Conservation (phyloP, 495 filamentous ascomycete genomes). For the Hypoxylon intermedium region DNA sequence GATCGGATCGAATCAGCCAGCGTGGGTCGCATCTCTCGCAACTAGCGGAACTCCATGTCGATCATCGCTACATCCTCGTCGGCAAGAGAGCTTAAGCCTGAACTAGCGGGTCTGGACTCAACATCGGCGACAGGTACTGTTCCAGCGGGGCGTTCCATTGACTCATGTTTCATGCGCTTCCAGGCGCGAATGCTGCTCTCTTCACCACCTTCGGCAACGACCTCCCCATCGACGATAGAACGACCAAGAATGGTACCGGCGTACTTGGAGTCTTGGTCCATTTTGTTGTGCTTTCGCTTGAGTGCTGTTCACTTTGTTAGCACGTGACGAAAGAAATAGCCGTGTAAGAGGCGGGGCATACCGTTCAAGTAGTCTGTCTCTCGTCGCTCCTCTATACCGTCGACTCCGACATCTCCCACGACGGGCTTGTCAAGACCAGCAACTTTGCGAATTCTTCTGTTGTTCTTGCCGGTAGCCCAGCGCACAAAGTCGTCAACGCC, state of each 20-base stretch:
- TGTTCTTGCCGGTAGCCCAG: slow-evolving; percentile 73
- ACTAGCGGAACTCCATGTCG: slow-evolving; percentile 37
- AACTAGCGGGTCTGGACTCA: slow-evolving; percentile 56
- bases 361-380: slow-evolving; percentile 75
- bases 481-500: slow-evolving; percentile 75
- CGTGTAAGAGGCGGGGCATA: slow-evolving; percentile 45
- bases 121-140: slow-evolving; percentile 17
- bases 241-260: slow-evolving; percentile 80
- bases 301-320: slow-evolving; percentile 54
- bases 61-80: slow-evolving; percentile 55
- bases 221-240: slow-evolving; percentile 66
- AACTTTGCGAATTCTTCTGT: slow-evolving; percentile 69
- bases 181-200: slow-evolving; percentile 72
- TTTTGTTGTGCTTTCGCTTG: slow-evolving; percentile 86
- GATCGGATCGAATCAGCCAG: no score
- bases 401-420: slow-evolving; percentile 26
- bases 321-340: neutral
- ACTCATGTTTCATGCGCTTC: slow-evolving; percentile 49
- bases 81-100: slow-evolving; percentile 59
- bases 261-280: slow-evolving; percentile 77
- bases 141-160: slow-evolving; percentile 31
- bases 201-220: slow-evolving; percentile 75
- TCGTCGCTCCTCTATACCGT: slow-evolving; percentile 47
- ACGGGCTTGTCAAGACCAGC: slow-evolving; percentile 60
- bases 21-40: no score